phyloP scores from a whole-genome alignment of 208 protist species.

The Phytomonas sp. region DNA sequence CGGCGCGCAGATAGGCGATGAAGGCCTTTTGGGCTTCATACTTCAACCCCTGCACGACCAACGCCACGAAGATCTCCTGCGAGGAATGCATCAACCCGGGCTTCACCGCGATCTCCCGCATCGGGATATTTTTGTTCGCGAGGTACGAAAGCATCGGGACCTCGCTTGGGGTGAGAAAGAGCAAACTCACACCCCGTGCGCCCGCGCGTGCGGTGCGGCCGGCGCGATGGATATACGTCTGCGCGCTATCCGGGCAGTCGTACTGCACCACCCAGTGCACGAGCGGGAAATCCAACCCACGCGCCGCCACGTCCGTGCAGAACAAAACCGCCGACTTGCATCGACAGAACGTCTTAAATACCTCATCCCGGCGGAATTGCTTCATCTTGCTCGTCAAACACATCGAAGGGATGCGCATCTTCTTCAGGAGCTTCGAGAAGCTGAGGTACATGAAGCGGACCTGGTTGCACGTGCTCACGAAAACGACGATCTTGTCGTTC shows the following conservation, averaged over 20 bases:
- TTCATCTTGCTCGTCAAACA: conserved; percentile 92
- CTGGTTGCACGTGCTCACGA: conserved; percentile 97
- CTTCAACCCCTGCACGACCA: conserved; percentile 94
- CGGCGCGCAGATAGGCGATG: conserved; percentile 94
- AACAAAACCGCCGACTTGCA: conserved; percentile 92
- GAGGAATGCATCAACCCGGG: conserved; percentile 58
- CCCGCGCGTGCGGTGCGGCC: conserved; percentile 94
- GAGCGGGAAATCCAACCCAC: conserved; percentile 96
- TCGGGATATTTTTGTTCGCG: conserved; percentile 68
- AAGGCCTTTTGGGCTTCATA: conserved; percentile 97
- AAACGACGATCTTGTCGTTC: conserved; percentile 96
- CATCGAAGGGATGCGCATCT: conserved; percentile 88
- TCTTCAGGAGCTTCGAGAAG: conserved; percentile 86
- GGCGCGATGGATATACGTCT: conserved; percentile 99
- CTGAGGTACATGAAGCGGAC: conserved; percentile 92
- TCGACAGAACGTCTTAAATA: conserved; percentile 85
- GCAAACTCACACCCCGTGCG: conserved; percentile 89
- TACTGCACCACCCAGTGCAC: conserved; percentile 99
- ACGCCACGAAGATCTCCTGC: conserved; percentile 83
- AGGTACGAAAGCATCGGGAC: conserved; percentile 89
- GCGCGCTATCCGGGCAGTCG: conserved; percentile 96
- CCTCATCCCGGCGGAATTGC: conserved; percentile 87
- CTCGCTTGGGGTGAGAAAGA: conserved; percentile 97
- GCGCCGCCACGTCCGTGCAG: conserved; percentile 98
- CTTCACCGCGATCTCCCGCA: conserved; percentile 83